These are phyloP conservation scores for Conoideocrella luteorostrata DNA, from an alignment of 2,329 filamentous ascomycete genomes.

Conservation along the genomic window DNA sequence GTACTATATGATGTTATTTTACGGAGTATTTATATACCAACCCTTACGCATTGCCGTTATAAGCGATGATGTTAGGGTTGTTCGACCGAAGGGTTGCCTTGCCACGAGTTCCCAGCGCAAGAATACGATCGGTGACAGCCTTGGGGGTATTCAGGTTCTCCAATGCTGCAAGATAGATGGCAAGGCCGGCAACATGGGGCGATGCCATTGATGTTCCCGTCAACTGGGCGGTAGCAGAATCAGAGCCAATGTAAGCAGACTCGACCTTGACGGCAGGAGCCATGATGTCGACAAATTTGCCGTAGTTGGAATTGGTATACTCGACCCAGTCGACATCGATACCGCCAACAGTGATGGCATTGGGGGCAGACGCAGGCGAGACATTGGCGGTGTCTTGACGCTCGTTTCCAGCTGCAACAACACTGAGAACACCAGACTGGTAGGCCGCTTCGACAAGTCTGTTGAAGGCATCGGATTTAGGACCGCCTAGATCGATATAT, in stretches of 20 bases:
- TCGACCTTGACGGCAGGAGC: conserved; percentile 41
- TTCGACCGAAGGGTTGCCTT: conserved; percentile 16
- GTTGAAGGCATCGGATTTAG: conserved; percentile 35
- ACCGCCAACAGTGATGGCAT: conserved; percentile 48
- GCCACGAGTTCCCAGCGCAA: conserved; percentile 32
- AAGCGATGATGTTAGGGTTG: conserved; percentile 17
- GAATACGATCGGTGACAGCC: conserved; percentile 34
- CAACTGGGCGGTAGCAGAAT: conserved; percentile 35
- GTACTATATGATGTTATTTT: too few relatives aligned
- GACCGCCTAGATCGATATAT: not conserved
- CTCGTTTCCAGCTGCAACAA: conserved; percentile 50
- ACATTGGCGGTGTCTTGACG: conserved; percentile 17
- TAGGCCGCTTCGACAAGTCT: conserved; percentile 44
- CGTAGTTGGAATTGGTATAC: conserved; percentile 37
- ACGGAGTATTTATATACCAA: too few relatives aligned
- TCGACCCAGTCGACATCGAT: conserved; percentile 28
- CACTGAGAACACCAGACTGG: conserved; percentile 40
- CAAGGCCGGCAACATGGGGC: conserved; percentile 53
- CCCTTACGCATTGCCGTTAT: conserved; percentile 13
- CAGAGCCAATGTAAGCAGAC: conserved; percentile 39
- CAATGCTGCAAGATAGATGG: conserved; percentile 46
- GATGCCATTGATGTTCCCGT: conserved; percentile 57
- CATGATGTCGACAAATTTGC: conserved; percentile 40
- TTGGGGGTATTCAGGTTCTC: conserved; percentile 34
- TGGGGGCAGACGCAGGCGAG: conserved; percentile 42